phyloP scores from a whole-genome alignment of 257 asterid species.

The Salvia rosmarinus region DNA sequence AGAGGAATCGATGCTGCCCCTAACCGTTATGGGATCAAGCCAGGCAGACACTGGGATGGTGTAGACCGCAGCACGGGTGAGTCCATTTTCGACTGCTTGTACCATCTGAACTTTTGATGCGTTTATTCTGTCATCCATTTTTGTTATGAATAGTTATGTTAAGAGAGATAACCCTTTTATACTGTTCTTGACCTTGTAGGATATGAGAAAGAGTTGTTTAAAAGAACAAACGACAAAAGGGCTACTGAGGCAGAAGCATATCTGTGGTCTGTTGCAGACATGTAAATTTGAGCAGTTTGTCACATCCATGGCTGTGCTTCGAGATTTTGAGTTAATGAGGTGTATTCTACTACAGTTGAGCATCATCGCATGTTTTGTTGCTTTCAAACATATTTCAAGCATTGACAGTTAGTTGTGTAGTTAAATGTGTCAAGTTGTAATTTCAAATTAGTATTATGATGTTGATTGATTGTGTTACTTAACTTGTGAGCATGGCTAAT shows the following conservation, averaged over 20 bases:
- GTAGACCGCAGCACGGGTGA: constrained; percentile 85
- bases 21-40: constrained; percentile 84
- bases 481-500: no score
- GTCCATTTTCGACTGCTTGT: constrained; percentile 25
- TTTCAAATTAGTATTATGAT: no score
- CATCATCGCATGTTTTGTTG: no score
- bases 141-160: no score
- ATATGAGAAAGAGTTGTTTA: constrained; percentile 68
- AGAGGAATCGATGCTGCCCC: constrained; percentile 74
- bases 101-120: not conserved
- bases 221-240: constrained; percentile 68
- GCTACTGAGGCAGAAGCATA: constrained; percentile 86
- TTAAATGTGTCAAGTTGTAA: no score
- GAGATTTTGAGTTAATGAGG: no score
- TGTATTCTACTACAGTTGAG: no score
- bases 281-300: constrained; percentile 46
- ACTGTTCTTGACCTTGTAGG: constrained; percentile 41
- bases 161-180: constrained; percentile 6
- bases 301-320: no score
- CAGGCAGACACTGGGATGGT: constrained; percentile 97
- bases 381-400: no score
- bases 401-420: no score
- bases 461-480: no score
- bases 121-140: no score
- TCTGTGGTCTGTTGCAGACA: constrained; percentile 81